Base-by-base conservation (phyloP, 805 yeast genomes). In the Clavispora phyllophila region DNA sequence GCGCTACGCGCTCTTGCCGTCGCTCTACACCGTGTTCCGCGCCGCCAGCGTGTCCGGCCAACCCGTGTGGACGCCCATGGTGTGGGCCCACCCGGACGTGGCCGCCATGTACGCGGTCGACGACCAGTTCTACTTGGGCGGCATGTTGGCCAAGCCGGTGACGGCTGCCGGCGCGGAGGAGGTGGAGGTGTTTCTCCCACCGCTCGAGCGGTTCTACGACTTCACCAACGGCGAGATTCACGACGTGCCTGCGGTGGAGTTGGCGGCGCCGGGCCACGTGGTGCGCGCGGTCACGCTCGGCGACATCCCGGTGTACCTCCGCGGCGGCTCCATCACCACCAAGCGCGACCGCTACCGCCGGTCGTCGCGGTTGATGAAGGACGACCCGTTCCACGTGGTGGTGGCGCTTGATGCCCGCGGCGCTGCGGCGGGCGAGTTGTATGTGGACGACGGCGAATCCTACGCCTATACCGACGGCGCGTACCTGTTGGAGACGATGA, bases 361-460 rank as follows among this genome's bases (percentile, higher is more conserved):
- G 49, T 85, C 96, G 0, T 65, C 95, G 3, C 79, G 73, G 56
- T 65, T 86, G 48, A 87, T 85, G 91, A 66, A 58, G 20, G 65
- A 73, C 48, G 98, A 90, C 58, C 96, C 97, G 4, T 87, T 81
- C 58, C 84, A 95, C 0, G 54, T 90, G 28, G 71, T 82, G 2
- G 64, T 90, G 34, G 87, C 86, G 0, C 70, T 82, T 9, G 70
- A 70, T 43, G 50, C 56, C 2, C 52, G 63, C 2, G 82, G 81
- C 1, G 49, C 53, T 6, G 88, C 90, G 0, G 60, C 61, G 0
- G 85, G 86, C 2, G 60, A 65, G 14, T 58, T 90, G 25, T 90
- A 89, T 59, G 62, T 84, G 28, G 98, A 90, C 60, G 98, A 90
- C 61, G 96, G 95, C 13, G 85, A 82, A 51, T 72, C 90, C 0